Conservation (phyloP, 495 filamentous ascomycete species). For the Aspergillus indologenus region DNA sequence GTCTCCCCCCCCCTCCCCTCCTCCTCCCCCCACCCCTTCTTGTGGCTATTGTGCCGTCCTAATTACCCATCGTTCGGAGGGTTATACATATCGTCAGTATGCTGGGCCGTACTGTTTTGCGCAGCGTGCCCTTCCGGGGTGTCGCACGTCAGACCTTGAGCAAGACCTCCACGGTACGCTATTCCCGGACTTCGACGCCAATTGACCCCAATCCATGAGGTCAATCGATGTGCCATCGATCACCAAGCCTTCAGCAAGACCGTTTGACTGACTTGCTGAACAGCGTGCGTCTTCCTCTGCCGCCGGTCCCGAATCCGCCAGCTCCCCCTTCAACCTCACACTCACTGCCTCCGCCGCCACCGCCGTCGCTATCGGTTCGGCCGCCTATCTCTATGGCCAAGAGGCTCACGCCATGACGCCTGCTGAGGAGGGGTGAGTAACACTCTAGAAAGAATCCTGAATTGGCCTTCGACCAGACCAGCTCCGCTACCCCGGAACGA, state of each 20-base stretch:
- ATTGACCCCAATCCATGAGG: slow-evolving; percentile 30
- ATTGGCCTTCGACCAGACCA: slow-evolving; percentile 13
- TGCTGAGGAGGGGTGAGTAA: slow-evolving; percentile 92
- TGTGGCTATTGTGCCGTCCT: slow-evolving; percentile 33
- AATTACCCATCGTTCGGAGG: slow-evolving; percentile 38
- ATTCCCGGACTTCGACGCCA: slow-evolving; percentile 25
- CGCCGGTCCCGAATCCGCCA: slow-evolving; percentile 47
- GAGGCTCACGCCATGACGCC: slow-evolving; percentile 86
- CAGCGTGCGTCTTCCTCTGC: slow-evolving; percentile 48
- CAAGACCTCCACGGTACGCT: slow-evolving; percentile 50
- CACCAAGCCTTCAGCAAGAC: neutral
- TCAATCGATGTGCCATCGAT: slow-evolving; percentile 29
- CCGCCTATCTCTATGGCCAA: slow-evolving; percentile 87
- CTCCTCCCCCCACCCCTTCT: slow-evolving; percentile 32
- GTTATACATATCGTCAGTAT: slow-evolving; percentile 54
- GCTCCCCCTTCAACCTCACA: slow-evolving; percentile 61
- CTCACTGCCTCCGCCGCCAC: slow-evolving; percentile 81
- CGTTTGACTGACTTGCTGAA: slow-evolving; percentile 26
- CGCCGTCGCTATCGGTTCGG: slow-evolving; percentile 76
- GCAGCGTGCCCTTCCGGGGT: slow-evolving; percentile 74
- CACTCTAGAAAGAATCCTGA: slow-evolving; percentile 12
- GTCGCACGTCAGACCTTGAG: slow-evolving; percentile 53
- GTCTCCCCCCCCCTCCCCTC: slow-evolving; percentile 24
- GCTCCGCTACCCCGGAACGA: slow-evolving; percentile 30
- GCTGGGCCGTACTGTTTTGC: slow-evolving; percentile 82